phyloP scores from a whole-genome alignment of 768 basidiomycete genomes.

The Podaxis sp. region DNA sequence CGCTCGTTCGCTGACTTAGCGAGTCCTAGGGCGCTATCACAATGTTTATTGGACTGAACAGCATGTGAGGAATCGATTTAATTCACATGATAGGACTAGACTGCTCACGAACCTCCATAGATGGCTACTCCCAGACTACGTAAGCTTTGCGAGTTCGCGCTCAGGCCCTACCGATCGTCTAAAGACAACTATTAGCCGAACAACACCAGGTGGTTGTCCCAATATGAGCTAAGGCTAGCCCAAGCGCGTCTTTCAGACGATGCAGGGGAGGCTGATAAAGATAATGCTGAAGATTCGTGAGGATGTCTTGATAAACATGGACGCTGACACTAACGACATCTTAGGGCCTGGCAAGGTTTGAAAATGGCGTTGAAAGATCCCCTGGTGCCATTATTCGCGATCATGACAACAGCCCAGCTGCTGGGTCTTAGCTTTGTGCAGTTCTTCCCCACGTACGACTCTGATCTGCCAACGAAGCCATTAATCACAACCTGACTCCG shows the following conservation, averaged over 20 bases:
- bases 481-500: neutral
- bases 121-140: constrained; percentile 59
- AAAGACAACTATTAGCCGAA: constrained; percentile 36
- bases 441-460: constrained; percentile 49
- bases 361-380: constrained; percentile 53
- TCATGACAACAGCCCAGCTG: constrained; percentile 46
- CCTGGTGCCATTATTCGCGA: constrained; percentile 47
- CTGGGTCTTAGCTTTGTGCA: constrained; percentile 55
- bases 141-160: constrained; percentile 16
- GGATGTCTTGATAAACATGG: constrained; percentile 19
- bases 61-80: constrained; percentile 39
- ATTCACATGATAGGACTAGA: neutral
- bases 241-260: constrained; percentile 68
- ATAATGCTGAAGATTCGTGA: constrained; percentile 54
- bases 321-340: neutral
- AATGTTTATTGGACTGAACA: constrained; percentile 50
- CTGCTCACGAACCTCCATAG: constrained; percentile 26
- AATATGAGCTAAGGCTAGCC: constrained; percentile 51
- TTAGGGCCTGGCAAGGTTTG: constrained; percentile 47
- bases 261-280: constrained; percentile 61
- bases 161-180: too few species aligned
- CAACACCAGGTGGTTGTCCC: constrained; percentile 58
- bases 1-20: neutral
- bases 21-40: constrained; percentile 56
- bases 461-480: neutral